Percentiles rank a stretch among this genome's conserved stretches.
Conservation (phyloP, 331 rosid genomes). For the Malus hybrid region DNA sequence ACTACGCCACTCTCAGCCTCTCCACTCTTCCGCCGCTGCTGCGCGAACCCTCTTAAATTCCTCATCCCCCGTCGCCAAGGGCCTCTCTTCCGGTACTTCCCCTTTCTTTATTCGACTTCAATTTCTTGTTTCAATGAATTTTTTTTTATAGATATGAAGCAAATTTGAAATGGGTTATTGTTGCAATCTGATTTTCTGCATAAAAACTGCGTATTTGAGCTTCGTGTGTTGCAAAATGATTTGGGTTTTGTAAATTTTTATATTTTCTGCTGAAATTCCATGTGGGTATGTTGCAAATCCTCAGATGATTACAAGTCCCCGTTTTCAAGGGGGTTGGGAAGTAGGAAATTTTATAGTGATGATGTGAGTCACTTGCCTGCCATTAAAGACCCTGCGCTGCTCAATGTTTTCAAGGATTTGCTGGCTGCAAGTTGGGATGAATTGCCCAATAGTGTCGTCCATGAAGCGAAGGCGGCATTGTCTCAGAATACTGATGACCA, state of each 20-base stretch:
- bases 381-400: constrained; percentile 54
- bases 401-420: constrained; percentile 67
- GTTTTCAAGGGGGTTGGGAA: constrained; percentile 41
- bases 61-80: constrained; percentile 23
- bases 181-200: not conserved
- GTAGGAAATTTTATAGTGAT: constrained; percentile 47
- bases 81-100: constrained; percentile 38
- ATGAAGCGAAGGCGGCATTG: constrained; percentile 49
- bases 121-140: not conserved
- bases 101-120: not conserved
- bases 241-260: not conserved
- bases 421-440: constrained; percentile 72
- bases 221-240: not conserved
- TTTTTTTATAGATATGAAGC: not conserved
- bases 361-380: constrained; percentile 49
- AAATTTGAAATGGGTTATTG: not conserved
- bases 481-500: constrained; percentile 61
- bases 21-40: constrained; percentile 12
- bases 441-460: constrained; percentile 35
- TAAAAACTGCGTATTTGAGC: not conserved
- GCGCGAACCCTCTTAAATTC: constrained; percentile 23
- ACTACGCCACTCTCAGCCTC: not conserved
- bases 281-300: constrained; percentile 4
- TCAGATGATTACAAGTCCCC: constrained; percentile 62
- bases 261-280: not conserved